phyloP scores from a whole-genome alignment of 345 rosid genomes.

The Eucalyptus virginea region DNA sequence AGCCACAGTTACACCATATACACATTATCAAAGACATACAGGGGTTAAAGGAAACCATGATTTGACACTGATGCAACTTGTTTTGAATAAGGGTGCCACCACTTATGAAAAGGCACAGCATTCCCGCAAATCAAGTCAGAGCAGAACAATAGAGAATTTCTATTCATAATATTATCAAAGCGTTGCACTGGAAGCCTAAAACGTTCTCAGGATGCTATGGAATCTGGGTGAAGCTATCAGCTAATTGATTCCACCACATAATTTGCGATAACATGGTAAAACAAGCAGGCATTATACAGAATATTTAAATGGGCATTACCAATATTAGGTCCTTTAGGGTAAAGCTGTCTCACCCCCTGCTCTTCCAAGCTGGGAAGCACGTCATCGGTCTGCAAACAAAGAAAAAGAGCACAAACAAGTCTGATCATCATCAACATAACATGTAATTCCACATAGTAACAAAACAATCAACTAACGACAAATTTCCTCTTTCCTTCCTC shows the following conservation, averaged over 20 bases:
- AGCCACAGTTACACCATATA: neutral
- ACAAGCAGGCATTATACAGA: neutral
- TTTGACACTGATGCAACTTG: neutral
- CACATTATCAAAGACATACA: neutral
- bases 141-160: neutral
- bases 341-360: constrained; percentile 76
- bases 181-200: neutral
- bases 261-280: neutral
- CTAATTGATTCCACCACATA: neutral
- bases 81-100: neutral
- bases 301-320: constrained; percentile 12
- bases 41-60: neutral
- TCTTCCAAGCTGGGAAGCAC: constrained; percentile 91
- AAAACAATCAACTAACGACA: neutral
- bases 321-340: constrained; percentile 55
- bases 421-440: neutral
- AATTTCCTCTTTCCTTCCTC: neutral
- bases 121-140: neutral
- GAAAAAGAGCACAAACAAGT: neutral
- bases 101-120: neutral
- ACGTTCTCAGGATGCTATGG: neutral
- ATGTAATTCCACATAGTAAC: neutral
- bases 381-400: constrained; percentile 49
- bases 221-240: neutral
- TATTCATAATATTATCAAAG: neutral